Evolutionary conservation across 1,284 basidiomycete species (phyloP).

Genomic region (Boletus semigastroideus): DNA sequence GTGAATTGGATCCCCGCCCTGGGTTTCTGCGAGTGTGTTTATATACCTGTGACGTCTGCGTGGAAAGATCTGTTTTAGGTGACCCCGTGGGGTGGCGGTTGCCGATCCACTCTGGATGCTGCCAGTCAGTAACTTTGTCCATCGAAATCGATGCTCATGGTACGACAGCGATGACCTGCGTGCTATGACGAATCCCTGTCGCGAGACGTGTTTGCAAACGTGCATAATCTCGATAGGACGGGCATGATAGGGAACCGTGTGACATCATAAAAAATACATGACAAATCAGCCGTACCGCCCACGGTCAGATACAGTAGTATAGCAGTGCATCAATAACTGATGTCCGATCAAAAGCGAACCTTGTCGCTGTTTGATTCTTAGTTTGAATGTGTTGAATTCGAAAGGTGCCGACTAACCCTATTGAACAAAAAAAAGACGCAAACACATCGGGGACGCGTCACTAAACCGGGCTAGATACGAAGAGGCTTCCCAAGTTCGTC

Average conservation of each 20-base stretch:
- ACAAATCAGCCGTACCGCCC: not conserved
- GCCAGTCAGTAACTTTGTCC: not conserved
- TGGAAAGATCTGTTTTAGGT: slow-evolving; percentile 3
- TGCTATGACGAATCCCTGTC: not conserved
- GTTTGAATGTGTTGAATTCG: slow-evolving; percentile 10
- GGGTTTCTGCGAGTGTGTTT: slow-evolving; percentile 1
- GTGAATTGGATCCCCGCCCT: not conserved
- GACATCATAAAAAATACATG: slow-evolving; percentile 1
- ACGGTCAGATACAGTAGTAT: not conserved
- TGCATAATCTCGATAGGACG: not conserved
- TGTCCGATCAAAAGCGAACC: too few relatives aligned
- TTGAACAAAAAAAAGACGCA: too few relatives aligned
- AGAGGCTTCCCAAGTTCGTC: too few relatives aligned
- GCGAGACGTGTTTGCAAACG: not conserved
- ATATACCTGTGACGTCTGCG: slow-evolving; percentile 9
- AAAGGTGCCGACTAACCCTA: slow-evolving; percentile 17
- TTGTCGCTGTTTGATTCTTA: slow-evolving; percentile 11
- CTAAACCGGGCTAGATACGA: too few relatives aligned
- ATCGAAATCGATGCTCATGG: not conserved
- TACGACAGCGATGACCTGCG: not conserved
- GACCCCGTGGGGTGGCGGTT: not conserved
- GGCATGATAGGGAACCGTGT: not conserved
- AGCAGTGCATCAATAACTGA: not conserved
- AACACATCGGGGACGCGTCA: too few relatives aligned
- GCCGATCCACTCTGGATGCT: not conserved